Evolutionary conservation across 305 asterid species (phyloP).

Genomic region (Salvia sclarea): DNA sequence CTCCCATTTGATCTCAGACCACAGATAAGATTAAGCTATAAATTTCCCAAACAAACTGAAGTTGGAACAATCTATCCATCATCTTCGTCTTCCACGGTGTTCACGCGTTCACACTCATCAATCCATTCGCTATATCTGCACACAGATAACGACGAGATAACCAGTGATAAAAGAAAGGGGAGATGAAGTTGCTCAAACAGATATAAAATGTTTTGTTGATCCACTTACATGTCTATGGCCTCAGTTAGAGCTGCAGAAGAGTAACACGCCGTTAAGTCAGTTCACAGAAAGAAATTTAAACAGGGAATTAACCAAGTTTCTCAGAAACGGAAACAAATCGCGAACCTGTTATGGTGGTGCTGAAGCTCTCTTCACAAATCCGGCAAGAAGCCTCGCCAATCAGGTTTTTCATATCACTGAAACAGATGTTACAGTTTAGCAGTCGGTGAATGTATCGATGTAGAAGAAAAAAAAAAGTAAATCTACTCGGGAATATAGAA

Average conservation of each 20-base stretch:
- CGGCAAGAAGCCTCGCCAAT: constrained; percentile 79
- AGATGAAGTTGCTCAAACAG: neutral
- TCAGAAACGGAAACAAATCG: neutral
- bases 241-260: constrained; percentile 64
- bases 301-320: neutral
- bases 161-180: neutral
- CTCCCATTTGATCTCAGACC: neutral
- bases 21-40: neutral
- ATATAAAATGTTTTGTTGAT: neutral
- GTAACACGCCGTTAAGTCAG: constrained; percentile 15
- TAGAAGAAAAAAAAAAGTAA: too few species aligned
- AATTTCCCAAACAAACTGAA: neutral
- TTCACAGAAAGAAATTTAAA: neutral
- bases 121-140: constrained; percentile 88
- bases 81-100: constrained; percentile 73
- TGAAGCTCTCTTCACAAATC: constrained; percentile 90
- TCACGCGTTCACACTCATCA: constrained; percentile 91
- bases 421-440: constrained; percentile 10
- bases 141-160: neutral
- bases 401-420: constrained; percentile 86
- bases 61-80: constrained; percentile 36
- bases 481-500: neutral
- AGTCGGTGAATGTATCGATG: neutral
- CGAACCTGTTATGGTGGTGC: constrained; percentile 43
- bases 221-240: constrained; percentile 73